phyloP scores from a whole-genome alignment of 805 yeast genomes.

The Candida lessepsii region DNA sequence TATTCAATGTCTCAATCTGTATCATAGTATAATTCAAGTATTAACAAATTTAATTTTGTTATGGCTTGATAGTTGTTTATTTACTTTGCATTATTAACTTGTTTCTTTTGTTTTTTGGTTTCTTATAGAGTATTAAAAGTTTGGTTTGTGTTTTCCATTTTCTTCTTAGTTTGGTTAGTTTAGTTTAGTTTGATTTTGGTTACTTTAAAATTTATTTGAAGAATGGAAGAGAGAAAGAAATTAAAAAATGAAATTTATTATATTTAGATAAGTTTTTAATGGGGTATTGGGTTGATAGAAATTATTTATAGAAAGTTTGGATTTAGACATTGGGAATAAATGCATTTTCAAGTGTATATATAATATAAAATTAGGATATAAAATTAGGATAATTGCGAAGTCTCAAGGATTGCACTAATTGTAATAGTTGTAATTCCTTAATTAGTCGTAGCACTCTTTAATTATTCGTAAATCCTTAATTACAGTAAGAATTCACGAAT shows the following conservation, averaged over 20 bases:
- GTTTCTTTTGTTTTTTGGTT: constrained; percentile 18
- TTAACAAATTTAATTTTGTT: constrained; percentile 12
- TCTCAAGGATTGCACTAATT: too few species aligned
- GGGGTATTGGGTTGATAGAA: constrained; percentile 15
- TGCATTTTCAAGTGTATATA: constrained; percentile 26
- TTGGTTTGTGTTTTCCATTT: constrained; percentile 12
- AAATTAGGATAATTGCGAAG: too few species aligned
- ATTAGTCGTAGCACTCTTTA: too few species aligned
- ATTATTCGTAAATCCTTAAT: too few species aligned
- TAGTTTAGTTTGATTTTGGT: constrained; percentile 17
- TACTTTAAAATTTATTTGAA: constrained; percentile 4
- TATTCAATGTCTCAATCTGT: constrained; percentile 18
- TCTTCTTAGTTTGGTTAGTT: constrained; percentile 16
- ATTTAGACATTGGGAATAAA: constrained; percentile 42
- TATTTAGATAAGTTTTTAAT: constrained; percentile 11
- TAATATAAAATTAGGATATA: background rate
- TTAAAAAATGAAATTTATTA: constrained; percentile 13
- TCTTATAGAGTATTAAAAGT: constrained; percentile 11
- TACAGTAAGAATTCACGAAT: too few species aligned
- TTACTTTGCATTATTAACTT: constrained; percentile 25
- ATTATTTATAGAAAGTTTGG: constrained; percentile 18
- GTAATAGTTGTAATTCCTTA: too few species aligned
- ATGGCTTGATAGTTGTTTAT: constrained; percentile 8
- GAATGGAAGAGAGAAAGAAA: constrained; percentile 14
- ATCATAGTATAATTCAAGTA: constrained; percentile 2